These are phyloP conservation scores for Diplotaxis tenuifolia DNA, from an alignment of 345 rosid species.

Conservation along the genomic window DNA sequence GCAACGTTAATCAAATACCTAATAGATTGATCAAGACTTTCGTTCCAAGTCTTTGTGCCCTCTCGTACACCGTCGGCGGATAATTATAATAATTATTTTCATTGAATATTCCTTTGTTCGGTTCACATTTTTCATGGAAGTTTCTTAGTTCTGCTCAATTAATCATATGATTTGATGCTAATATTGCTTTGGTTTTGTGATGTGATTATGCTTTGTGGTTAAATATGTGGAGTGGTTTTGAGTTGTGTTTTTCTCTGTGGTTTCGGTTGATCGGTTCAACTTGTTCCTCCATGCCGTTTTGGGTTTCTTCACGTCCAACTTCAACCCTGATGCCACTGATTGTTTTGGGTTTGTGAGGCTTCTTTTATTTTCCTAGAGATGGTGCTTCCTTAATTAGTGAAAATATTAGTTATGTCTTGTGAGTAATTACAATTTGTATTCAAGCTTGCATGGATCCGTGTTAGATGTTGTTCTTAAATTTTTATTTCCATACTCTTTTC, in stretches of 20 bases:
- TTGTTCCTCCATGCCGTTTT: neutral
- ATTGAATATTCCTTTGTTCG: neutral
- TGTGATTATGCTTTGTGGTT: neutral
- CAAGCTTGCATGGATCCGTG: neutral
- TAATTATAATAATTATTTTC: neutral
- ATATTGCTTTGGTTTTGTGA: neutral
- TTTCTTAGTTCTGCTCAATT: neutral
- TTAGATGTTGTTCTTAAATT: neutral
- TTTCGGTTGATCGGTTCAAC: neutral
- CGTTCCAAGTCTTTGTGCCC: slow-evolving; percentile 28
- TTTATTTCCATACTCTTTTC: neutral
- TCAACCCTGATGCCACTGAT: neutral
- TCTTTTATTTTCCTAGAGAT: neutral
- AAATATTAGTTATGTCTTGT: neutral
- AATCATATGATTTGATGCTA: neutral
- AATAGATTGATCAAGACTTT: slow-evolving; percentile 15
- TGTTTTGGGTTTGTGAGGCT: neutral
- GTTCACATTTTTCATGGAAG: neutral
- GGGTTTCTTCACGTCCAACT: neutral
- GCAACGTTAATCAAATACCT: slow-evolving; percentile 21
- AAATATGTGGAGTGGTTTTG: neutral
- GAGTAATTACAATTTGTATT: neutral
- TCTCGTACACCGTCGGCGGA: slow-evolving; percentile 24
- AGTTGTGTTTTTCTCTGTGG: neutral
- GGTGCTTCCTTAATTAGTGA: neutral